A percentile compares a stretch with the other conserved stretches of the same genome.
These are phyloP conservation scores for Talaromyces sp. DNA, from an alignment of 2,329 filamentous ascomycete genomes.

Conservation along the genomic window DNA sequence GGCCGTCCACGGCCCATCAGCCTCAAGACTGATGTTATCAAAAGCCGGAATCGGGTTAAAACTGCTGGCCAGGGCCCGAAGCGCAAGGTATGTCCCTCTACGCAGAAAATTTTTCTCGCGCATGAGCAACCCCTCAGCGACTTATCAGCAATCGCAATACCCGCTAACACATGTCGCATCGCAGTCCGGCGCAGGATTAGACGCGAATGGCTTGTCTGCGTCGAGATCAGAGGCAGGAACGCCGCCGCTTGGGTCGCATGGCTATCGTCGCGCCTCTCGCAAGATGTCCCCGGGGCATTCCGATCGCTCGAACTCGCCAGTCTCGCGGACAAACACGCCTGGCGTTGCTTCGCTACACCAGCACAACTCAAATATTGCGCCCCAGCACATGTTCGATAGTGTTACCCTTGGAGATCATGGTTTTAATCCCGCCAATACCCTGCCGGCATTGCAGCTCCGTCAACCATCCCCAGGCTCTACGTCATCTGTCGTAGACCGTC, in stretches of 20 bases:
- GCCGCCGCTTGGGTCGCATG: constrained; percentile 51
- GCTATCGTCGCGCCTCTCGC: constrained; percentile 62
- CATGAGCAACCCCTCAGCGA: constrained; percentile 8
- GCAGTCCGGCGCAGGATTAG: constrained; percentile 40
- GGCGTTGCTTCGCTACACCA: constrained; percentile 55
- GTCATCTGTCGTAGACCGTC: constrained; percentile 55
- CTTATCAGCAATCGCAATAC: constrained; percentile 18
- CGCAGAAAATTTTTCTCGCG: constrained; percentile 19
- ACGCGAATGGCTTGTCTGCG: constrained; percentile 55
- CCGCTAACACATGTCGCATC: constrained; percentile 13
- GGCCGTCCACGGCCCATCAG: constrained; percentile 89
- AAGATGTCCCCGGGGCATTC: constrained; percentile 67
- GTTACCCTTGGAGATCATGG: constrained; percentile 62
- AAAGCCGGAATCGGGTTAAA: constrained; percentile 97
- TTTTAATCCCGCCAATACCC: constrained; percentile 53
- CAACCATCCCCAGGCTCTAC: constrained; percentile 56
- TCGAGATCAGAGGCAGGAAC: constrained; percentile 53
- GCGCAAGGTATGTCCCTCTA: constrained; percentile 64
- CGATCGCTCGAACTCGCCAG: constrained; percentile 70
- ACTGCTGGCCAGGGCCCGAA: constrained; percentile 72
- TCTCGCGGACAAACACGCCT: constrained; percentile 74
- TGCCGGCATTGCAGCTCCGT: constrained; percentile 47
- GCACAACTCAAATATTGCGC: constrained; percentile 61
- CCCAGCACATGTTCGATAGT: constrained; percentile 73
- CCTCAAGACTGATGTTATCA: constrained; percentile 98